These are phyloP conservation scores for Eucalyptus tenuipes DNA, from an alignment of 345 rosid genomes.

Conservation along the genomic window DNA sequence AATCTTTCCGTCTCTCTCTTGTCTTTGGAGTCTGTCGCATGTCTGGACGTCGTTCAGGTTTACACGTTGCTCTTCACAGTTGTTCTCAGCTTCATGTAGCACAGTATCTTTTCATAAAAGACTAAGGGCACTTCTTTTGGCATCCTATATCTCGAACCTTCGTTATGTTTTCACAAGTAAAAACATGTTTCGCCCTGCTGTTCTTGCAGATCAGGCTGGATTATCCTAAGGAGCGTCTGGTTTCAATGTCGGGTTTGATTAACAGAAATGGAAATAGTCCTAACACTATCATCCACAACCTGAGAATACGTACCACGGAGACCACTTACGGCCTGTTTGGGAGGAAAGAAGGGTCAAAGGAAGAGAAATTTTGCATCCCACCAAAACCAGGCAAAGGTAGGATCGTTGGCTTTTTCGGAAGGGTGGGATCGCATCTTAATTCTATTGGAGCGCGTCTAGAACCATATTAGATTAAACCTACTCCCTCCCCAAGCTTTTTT, in stretches of 20 bases:
- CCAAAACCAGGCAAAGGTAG: neutral
- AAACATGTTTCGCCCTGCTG: neutral
- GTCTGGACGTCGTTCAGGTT: accelerated
- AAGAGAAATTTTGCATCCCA: neutral
- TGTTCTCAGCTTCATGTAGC: neutral
- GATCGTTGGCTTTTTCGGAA: neutral
- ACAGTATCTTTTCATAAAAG: neutral
- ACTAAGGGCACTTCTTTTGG: neutral
- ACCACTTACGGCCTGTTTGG: neutral
- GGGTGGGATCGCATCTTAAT: neutral
- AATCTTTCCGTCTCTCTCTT: neutral
- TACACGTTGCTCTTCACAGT: neutral
- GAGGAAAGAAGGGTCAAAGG: neutral
- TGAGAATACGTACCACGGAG: neutral
- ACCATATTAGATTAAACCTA: neutral
- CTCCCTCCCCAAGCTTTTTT: neutral
- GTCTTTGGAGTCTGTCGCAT: neutral
- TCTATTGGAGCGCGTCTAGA: neutral
- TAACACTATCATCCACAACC: neutral
- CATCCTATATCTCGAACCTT: neutral
- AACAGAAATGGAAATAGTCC: neutral
- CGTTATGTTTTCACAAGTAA: neutral
- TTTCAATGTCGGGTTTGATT: neutral
- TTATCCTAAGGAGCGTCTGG: neutral
- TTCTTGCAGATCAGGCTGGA: neutral